phyloP scores from a whole-genome alignment of 768 basidiomycete species.

The Pleurotus tuoliensis region DNA sequence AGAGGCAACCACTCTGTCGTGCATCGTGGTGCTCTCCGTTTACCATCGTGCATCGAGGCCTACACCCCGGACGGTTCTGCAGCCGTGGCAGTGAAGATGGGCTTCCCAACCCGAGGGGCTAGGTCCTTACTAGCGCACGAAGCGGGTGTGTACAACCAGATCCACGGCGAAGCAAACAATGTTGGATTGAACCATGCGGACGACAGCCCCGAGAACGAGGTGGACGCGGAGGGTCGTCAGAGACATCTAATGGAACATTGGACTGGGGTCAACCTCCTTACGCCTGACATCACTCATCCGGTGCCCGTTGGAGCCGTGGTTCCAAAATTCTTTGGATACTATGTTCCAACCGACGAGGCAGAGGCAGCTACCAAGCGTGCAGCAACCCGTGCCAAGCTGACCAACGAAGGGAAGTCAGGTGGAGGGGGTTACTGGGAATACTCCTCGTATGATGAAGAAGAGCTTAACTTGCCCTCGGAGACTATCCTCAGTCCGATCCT shows the following conservation, averaged over 20 bases:
- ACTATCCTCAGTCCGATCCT: conserved; percentile 36
- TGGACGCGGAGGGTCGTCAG: too few relatives aligned
- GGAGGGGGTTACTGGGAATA: neutral
- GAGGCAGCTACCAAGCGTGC: neutral
- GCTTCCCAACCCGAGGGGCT: neutral
- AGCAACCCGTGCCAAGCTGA: neutral
- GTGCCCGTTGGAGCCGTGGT: conserved; percentile 47
- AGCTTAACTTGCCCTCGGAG: neutral
- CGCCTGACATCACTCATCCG: conserved; percentile 34
- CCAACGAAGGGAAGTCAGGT: neutral
- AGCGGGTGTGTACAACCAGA: neutral
- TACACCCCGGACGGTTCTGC: neutral
- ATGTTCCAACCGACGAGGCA: conserved; percentile 23
- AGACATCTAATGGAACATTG: conserved; percentile 44
- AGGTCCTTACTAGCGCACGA: neutral
- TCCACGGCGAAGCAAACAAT: neutral
- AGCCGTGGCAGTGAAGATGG: neutral
- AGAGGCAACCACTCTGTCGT: neutral
- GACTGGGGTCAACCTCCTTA: conserved; percentile 43
- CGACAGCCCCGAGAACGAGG: neutral
- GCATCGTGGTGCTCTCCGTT: neutral
- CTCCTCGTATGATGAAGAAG: neutral
- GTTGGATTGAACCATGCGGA: neutral
- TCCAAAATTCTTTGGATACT: conserved; percentile 66
- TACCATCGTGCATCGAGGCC: neutral